Percentiles rank a stretch among this genome's conserved stretches.
phyloP scores from a whole-genome alignment of 805 yeast genomes.

The Pichia californica region DNA sequence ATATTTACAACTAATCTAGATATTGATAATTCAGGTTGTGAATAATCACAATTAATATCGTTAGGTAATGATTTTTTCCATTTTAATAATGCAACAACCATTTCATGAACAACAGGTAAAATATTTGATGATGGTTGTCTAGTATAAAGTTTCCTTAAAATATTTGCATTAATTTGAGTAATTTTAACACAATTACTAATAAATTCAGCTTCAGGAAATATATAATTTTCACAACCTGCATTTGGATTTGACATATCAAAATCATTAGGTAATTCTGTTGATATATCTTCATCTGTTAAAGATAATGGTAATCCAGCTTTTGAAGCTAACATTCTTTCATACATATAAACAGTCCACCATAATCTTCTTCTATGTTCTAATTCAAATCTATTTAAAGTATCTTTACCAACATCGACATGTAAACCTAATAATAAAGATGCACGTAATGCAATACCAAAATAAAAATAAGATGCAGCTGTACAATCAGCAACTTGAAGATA shows the following conservation, averaged over 20 bases:
- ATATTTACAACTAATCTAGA: constrained; percentile 64
- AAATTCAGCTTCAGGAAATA: constrained; percentile 74
- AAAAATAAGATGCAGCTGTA: constrained; percentile 74
- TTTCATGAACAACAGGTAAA: constrained; percentile 63
- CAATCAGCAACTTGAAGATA: constrained; percentile 80
- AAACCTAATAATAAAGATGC: constrained; percentile 68
- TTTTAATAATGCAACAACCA: constrained; percentile 56
- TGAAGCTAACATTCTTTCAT: constrained; percentile 67
- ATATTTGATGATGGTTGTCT: constrained; percentile 73
- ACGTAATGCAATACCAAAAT: constrained; percentile 69
- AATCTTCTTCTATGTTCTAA: constrained; percentile 41
- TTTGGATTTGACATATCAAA: constrained; percentile 62
- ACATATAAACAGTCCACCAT: constrained; percentile 37
- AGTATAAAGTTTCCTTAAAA: constrained; percentile 62
- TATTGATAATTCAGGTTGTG: constrained; percentile 45
- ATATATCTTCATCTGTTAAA: constrained; percentile 75
- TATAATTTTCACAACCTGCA: constrained; percentile 52
- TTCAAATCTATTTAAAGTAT: constrained; percentile 44
- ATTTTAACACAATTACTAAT: constrained; percentile 72
- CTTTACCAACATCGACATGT: constrained; percentile 79
- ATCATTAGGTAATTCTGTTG: constrained; percentile 69
- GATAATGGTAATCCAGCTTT: constrained; percentile 77
- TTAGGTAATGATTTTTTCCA: constrained; percentile 66
- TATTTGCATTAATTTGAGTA: constrained; percentile 71
- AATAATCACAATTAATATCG: constrained; percentile 58